Evolutionary conservation across 2,329 filamentous ascomycete species (phyloP), one percentile per base, ranked within the genome.

Genomic region (Sarocladiaceae sp.): DNA sequence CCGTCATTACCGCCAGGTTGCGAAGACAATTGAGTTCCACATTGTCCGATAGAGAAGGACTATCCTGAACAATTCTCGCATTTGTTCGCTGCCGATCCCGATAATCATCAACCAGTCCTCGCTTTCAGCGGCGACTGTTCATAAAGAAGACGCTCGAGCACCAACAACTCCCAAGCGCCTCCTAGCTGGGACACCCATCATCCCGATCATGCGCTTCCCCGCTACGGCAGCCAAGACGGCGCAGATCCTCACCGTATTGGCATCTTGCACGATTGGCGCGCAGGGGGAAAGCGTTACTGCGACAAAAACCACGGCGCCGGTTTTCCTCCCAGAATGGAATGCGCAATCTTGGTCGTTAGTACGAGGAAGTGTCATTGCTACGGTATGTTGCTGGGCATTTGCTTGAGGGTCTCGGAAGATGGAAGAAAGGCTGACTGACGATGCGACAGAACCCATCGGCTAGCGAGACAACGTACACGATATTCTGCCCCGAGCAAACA

Each of bases 401-500:
- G 32, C 15, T 16, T 37, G 4, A 9, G n/a, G n/a, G 35, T 35
- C n/a, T 18, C 18, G 18, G 3, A 6, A 45, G 6, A 31, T 13
- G 23, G 18, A 6, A 13, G 4, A 11, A 16, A 9, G 11, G n/a
- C 9, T 19, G n/a, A 18, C 24, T 41, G 15, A 41, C 23, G 13
- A 16, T 21, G 16, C n/a, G 3, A 26, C 50, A 70, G 68, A 58
- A 72, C 46, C 50, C 55, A 13, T 45, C 56, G 9, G 57, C 55
- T 5, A 54, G 50, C 45, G 51, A 64, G 47, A 73, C 70, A 13
- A 66, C 67, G 19, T 73, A 70, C 48, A 73, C 70, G 46, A 67
- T 74, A 32, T 74, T 74, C 52, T 74, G 70, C 48, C 64, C 64
- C 9, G 60, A 66, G 23, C 55, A 65, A 45, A 60, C 62, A n/a